Evolutionary conservation across 1,139 yeast genomes (phyloP).

Genomic region (Debaryomycetaceae sp.): DNA sequence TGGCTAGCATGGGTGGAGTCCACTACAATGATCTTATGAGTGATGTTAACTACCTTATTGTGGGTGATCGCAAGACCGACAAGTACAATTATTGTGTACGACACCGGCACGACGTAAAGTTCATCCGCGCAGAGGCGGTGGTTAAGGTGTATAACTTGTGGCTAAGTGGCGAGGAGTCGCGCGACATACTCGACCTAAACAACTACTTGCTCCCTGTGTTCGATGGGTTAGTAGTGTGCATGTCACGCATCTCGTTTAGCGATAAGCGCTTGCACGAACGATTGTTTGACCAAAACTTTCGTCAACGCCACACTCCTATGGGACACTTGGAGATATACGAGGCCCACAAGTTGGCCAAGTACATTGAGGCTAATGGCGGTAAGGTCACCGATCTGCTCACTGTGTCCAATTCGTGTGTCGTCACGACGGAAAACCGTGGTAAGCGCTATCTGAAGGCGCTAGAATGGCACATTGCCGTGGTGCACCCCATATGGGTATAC

Average conservation of each 20-base stretch:
- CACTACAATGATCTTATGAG: conserved; percentile 60
- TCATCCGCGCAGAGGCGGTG: conserved; percentile 48
- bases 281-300: conserved; percentile 14
- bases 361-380: conserved; percentile 56
- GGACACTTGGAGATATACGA: conserved; percentile 8
- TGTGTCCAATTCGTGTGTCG: conserved; percentile 45
- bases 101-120: conserved; percentile 54
- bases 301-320: conserved; percentile 9
- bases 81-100: conserved; percentile 64
- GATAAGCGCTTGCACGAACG: conserved; percentile 7
- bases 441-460: conserved; percentile 58
- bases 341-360: conserved; percentile 19
- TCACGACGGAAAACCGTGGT: conserved; percentile 53
- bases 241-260: conserved; percentile 41
- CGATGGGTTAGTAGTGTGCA: conserved; percentile 43
- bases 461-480: conserved; percentile 64
- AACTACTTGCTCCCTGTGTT: conserved; percentile 40
- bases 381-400: conserved; percentile 53
- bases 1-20: conserved; percentile 60
- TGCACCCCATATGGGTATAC: conserved; percentile 72
- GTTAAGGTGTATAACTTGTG: conserved; percentile 45
- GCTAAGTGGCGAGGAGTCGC: conserved; percentile 46
- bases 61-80: conserved; percentile 62
- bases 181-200: conserved; percentile 17
- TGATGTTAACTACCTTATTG: conserved; percentile 63